A percentile compares a stretch with the other conserved stretches of the same genome.
Evolutionary conservation across 2,329 filamentous ascomycete species (phyloP).

Genomic region (Trichoderma harzianum): DNA sequence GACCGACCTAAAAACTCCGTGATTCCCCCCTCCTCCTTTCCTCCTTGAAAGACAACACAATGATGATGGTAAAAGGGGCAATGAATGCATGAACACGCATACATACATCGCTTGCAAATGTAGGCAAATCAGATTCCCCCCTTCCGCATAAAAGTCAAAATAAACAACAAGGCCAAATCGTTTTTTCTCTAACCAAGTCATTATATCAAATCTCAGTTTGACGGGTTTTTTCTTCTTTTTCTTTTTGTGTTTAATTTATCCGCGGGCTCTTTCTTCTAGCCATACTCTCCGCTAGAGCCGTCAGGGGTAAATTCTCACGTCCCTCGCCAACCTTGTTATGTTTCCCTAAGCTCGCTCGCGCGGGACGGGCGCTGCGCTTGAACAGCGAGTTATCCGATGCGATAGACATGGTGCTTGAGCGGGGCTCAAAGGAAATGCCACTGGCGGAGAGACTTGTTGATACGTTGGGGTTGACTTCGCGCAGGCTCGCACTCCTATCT

Average conservation of each 20-base stretch:
- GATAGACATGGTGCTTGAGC: constrained; percentile 41
- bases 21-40: background rate
- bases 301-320: constrained; percentile 49
- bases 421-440: constrained; percentile 40
- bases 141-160: background rate
- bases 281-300: constrained; percentile 44
- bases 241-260: constrained; percentile 33
- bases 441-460: constrained; percentile 40
- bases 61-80: background rate
- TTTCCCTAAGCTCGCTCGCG: constrained; percentile 35
- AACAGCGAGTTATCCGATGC: constrained; percentile 43
- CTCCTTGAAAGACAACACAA: background rate
- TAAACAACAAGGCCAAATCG: background rate
- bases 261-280: constrained; percentile 55
- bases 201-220: background rate
- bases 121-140: background rate
- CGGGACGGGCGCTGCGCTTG: constrained; percentile 43
- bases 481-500: constrained; percentile 44
- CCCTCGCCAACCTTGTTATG: constrained; percentile 39
- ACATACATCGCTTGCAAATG: background rate
- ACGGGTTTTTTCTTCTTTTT: background rate
- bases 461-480: constrained; percentile 54
- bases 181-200: background rate
- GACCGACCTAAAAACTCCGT: constrained; percentile 9
- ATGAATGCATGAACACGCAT: background rate